phyloP scores from a whole-genome alignment of 129 eudicot genomes.

The Chrysanthemum seticuspe region DNA sequence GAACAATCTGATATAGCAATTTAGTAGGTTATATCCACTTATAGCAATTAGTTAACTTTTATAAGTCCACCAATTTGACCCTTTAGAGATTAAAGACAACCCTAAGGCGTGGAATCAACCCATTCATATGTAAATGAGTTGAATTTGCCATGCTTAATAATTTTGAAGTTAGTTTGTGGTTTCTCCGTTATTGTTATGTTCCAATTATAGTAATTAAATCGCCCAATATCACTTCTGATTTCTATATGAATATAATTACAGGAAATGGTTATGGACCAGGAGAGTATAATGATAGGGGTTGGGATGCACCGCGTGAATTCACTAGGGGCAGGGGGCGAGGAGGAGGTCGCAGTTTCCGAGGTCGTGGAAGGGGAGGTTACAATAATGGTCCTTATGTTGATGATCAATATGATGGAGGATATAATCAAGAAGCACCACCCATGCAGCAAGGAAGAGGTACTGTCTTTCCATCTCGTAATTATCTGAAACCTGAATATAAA shows the following conservation, averaged over 20 bases:
- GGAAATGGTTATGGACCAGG: conserved; percentile 50
- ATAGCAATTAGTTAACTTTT: too few species aligned
- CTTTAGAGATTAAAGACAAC: too few species aligned
- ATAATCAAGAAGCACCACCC: conserved; percentile 68
- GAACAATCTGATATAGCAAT: too few species aligned
- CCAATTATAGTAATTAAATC: not conserved
- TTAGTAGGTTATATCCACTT: too few species aligned
- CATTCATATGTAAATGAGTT: too few species aligned
- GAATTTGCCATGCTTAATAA: not conserved
- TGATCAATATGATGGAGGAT: conserved; percentile 60
- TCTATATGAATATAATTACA: conserved; percentile 12
- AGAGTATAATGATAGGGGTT: conserved; percentile 79
- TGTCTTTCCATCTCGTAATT: not conserved
- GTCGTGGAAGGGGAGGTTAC: conserved; percentile 86
- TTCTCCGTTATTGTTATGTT: not conserved
- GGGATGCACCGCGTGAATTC: conserved; percentile 62
- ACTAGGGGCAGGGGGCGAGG: conserved; percentile 77
- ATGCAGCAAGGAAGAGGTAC: conserved; percentile 38
- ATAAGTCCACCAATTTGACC: too few species aligned
- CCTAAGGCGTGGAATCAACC: too few species aligned
- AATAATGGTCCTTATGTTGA: conserved; percentile 52
- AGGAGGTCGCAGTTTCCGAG: conserved; percentile 68
- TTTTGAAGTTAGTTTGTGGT: not conserved
- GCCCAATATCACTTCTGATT: not conserved
- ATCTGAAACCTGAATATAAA: not conserved